phyloP scores from a whole-genome alignment of 108 stramenopile genomes.

The Skeletonema menzelii region DNA sequence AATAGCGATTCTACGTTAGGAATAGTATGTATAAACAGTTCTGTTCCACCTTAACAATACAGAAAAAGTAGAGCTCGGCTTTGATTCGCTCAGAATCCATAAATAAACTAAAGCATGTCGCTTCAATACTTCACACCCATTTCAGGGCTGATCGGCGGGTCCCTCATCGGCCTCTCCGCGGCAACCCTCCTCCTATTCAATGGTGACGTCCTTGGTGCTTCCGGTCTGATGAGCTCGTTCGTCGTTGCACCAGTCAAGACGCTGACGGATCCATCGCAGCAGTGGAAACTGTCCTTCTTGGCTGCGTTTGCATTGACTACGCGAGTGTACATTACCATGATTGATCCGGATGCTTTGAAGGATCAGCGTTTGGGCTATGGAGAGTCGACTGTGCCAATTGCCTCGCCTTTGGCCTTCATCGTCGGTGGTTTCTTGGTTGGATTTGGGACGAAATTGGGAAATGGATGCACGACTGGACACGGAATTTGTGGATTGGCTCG shows the following conservation, averaged over 20 bases:
- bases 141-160: slow-evolving; percentile 29
- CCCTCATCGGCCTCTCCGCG: slow-evolving; percentile 42
- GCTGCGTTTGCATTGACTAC: slow-evolving; percentile 53
- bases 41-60: too few species aligned
- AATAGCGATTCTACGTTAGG: too few species aligned
- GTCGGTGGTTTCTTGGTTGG: slow-evolving; percentile 75
- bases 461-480: slow-evolving; percentile 78
- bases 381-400: slow-evolving; percentile 16
- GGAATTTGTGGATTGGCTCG: slow-evolving; percentile 85
- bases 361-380: slow-evolving; percentile 24
- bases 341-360: slow-evolving; percentile 33
- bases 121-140: slow-evolving; percentile 42
- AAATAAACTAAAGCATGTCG: too few species aligned
- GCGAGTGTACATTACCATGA: slow-evolving; percentile 26
- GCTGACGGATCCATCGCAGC: slow-evolving; percentile 20
- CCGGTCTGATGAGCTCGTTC: slow-evolving; percentile 45
- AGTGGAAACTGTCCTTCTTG: slow-evolving; percentile 57
- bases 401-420: slow-evolving; percentile 46
- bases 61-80: too few species aligned
- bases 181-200: slow-evolving; percentile 50
- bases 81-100: too few species aligned
- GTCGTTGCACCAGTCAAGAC: slow-evolving; percentile 24
- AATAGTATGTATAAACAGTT: too few species aligned
- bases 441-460: slow-evolving; percentile 69
- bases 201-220: slow-evolving; percentile 62